Evolutionary conservation across 2,329 filamentous ascomycete genomes (phyloP).

Genomic region (Diaporthe vaccinii): DNA sequence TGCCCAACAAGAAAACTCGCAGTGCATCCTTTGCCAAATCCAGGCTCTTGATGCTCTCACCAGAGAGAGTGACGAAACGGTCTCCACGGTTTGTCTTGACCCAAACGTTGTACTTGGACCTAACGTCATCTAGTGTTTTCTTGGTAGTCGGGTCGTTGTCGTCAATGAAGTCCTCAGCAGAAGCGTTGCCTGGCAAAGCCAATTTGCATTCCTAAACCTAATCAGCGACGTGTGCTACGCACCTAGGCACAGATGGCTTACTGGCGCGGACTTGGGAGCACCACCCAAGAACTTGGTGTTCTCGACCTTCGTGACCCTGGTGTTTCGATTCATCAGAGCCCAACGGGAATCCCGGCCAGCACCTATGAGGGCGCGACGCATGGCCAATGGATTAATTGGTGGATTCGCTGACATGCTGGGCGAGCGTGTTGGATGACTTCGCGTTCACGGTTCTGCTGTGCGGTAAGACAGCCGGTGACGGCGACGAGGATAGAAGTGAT

Average conservation of each 20-base stretch:
- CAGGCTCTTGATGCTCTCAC: not conserved
- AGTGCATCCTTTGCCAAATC: conserved; percentile 25
- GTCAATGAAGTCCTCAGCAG: conserved; percentile 25
- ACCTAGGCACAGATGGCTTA: not conserved
- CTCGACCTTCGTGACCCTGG: not conserved
- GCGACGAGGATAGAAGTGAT: not conserved
- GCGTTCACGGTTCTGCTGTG: not conserved
- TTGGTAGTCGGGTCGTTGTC: conserved; percentile 19
- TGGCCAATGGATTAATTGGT: not conserved
- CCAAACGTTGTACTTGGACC: conserved; percentile 23
- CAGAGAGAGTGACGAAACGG: conserved; percentile 5
- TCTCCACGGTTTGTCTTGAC: conserved; percentile 1
- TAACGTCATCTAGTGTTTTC: conserved; percentile 16
- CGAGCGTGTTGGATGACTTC: not conserved
- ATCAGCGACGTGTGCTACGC: not conserved
- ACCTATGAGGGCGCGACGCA: not conserved
- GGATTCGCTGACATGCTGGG: not conserved
- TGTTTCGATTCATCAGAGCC: not conserved
- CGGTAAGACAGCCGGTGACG: not conserved
- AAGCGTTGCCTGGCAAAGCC: conserved; percentile 23
- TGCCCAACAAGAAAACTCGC: conserved; percentile 21
- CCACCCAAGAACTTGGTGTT: conserved; percentile 19
- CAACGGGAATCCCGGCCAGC: not conserved
- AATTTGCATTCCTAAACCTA: conserved; percentile 22
- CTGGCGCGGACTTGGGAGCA: not conserved